phyloP scores from a whole-genome alignment of 2,329 filamentous ascomycete species.

The Beauveria rudraprayagi region DNA sequence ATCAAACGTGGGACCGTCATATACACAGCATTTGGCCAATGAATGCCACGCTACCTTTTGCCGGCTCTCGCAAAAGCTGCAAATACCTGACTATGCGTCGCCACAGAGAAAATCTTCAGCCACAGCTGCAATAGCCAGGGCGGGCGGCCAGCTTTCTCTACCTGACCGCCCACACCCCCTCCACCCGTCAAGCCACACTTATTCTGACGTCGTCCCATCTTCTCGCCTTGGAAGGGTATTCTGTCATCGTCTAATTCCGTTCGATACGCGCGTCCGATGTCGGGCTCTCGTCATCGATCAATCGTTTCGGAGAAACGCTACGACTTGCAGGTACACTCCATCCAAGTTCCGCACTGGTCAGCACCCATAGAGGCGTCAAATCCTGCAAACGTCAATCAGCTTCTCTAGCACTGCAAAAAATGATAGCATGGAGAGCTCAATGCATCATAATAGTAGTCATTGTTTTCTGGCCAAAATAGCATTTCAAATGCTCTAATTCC shows the following conservation, averaged over 20 bases:
- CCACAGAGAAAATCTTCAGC: not conserved
- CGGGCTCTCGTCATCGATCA: not conserved
- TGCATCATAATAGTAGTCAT: not conserved
- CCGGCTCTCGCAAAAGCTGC: too few relatives aligned
- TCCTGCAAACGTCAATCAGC: not conserved
- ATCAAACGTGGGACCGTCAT: not conserved
- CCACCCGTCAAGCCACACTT: constrained; percentile 8
- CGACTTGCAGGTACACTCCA: not conserved
- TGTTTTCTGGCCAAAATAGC: not conserved
- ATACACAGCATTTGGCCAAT: not conserved
- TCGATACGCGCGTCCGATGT: not conserved
- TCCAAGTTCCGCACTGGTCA: not conserved
- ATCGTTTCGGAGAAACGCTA: not conserved
- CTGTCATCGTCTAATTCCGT: not conserved
- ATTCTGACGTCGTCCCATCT: constrained; percentile 6
- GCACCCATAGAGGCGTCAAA: not conserved
- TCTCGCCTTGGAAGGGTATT: not conserved
- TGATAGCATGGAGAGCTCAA: not conserved
- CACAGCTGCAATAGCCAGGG: not conserved
- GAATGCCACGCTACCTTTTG: not conserved
- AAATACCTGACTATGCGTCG: not conserved
- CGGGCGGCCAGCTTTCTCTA: not conserved
- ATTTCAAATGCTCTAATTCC: not conserved
- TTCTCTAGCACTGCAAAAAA: not conserved
- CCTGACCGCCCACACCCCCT: not conserved